Percentiles rank a stretch among this genome's conserved stretches.
phyloP scores from a whole-genome alignment of 176 grass and related monocot species.

The Cenchrus fungigraminus region DNA sequence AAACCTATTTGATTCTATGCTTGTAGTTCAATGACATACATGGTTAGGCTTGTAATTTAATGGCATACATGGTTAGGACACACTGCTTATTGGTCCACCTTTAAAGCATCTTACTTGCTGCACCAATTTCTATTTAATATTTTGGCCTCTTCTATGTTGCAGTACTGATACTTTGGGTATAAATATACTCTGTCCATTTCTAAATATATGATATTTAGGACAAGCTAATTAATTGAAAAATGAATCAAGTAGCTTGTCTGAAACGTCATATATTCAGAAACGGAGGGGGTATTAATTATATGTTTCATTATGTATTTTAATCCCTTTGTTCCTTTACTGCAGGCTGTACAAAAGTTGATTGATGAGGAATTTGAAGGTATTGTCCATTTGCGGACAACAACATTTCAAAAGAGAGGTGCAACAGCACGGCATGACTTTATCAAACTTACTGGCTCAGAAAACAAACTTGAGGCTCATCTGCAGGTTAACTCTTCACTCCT shows the following conservation, averaged over 20 bases:
- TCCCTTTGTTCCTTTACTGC: constrained; percentile 27
- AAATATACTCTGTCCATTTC: too few species aligned
- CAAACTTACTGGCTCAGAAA: constrained; percentile 85
- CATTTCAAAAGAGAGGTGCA: constrained; percentile 94
- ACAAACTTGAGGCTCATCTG: background rate
- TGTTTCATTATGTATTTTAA: background rate
- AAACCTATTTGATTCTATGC: background rate
- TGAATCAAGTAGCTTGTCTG: background rate
- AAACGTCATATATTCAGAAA: background rate
- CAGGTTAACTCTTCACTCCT: too few species aligned
- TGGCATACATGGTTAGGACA: too few species aligned
- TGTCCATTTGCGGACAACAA: constrained; percentile 82
- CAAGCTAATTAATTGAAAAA: too few species aligned
- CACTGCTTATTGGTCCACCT: too few species aligned
- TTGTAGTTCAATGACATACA: background rate
- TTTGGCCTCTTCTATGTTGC: too few species aligned
- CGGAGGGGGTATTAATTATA: background rate
- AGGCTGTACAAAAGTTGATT: constrained; percentile 89
- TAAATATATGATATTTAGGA: too few species aligned
- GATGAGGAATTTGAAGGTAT: constrained; percentile 99
- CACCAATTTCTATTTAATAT: too few species aligned
- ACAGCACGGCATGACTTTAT: constrained; percentile 96
- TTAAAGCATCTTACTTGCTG: too few species aligned
- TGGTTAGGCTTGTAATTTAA: background rate
- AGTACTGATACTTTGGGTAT: too few species aligned